These are phyloP conservation scores for Fusarium sp. DNA, from an alignment of 2,329 filamentous ascomycete species.

Conservation along the genomic window DNA sequence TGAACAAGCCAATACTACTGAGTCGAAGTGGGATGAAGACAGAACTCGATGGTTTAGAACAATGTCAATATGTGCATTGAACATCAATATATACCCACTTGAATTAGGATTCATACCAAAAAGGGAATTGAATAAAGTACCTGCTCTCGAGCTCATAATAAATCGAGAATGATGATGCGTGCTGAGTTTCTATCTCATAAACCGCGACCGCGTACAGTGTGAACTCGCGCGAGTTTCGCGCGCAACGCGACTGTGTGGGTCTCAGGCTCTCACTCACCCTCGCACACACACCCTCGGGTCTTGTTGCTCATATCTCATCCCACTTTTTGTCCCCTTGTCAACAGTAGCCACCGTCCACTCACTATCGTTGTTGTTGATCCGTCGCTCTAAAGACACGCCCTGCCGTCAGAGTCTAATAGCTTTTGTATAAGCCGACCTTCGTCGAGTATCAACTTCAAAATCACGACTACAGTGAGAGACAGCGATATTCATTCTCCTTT, in stretches of 20 bases:
- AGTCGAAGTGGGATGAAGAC: not conserved
- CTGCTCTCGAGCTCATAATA: too few species aligned
- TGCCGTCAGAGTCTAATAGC: slow-evolving; percentile 1
- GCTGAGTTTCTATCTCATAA: not conserved
- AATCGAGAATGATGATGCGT: not conserved
- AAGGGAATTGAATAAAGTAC: too few species aligned
- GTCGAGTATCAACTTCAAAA: not conserved
- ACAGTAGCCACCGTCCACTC: slow-evolving; percentile 22
- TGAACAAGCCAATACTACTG: not conserved
- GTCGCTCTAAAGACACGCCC: slow-evolving; percentile 13
- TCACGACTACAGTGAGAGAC: not conserved
- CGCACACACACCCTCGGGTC: not conserved
- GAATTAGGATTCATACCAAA: not conserved
- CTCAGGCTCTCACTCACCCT: not conserved
- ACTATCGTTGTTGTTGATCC: not conserved
- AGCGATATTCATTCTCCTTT: not conserved
- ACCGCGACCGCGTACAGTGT: slow-evolving; percentile 15
- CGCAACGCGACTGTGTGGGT: slow-evolving; percentile 2
- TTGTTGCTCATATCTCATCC: slow-evolving; percentile 19
- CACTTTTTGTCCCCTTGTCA: slow-evolving; percentile 20
- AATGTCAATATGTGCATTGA: not conserved
- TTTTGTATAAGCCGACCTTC: slow-evolving; percentile 21
- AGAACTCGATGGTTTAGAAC: not conserved
- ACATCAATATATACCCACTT: not conserved
- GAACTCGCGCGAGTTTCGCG: not conserved